Conservation (phyloP, 2,329 filamentous ascomycete genomes). For the Apiospora malaysiana region DNA sequence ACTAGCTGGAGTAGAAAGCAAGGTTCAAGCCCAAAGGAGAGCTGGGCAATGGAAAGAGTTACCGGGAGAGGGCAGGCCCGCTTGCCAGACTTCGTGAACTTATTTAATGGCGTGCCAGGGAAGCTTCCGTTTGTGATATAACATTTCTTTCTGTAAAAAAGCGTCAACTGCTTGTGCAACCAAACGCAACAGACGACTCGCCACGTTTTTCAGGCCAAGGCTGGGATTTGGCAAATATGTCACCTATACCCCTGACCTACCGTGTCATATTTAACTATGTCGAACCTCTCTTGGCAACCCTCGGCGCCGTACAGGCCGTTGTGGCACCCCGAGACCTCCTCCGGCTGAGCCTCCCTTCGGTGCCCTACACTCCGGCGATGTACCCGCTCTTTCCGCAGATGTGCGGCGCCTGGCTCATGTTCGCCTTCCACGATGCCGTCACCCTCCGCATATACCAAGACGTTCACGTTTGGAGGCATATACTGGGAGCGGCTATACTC, state of each 20-base stretch:
- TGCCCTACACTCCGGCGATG: constrained; percentile 28
- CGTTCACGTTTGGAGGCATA: constrained; percentile 29
- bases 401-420: constrained; percentile 32
- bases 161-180: too few relatives aligned
- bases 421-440: constrained; percentile 31
- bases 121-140: too few relatives aligned
- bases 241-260: constrained; percentile 30
- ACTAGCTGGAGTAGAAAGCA: background rate
- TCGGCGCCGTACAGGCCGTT: constrained; percentile 29
- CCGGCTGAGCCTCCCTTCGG: constrained; percentile 24
- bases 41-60: too few relatives aligned
- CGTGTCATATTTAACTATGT: constrained; percentile 30
- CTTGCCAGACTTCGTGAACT: too few relatives aligned
- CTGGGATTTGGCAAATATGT: constrained; percentile 15
- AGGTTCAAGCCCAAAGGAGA: background rate
- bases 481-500: constrained; percentile 29
- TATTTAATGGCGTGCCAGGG: too few relatives aligned
- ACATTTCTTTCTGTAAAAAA: too few relatives aligned
- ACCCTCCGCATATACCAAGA: constrained; percentile 28
- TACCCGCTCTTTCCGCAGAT: constrained; percentile 31
- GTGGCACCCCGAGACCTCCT: constrained; percentile 27
- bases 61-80: too few relatives aligned
- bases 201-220: background rate
- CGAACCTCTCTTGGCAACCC: constrained; percentile 30
- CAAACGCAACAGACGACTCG: too few relatives aligned